Base-by-base conservation (phyloP, 371 early-diverging fungal genomes). In the Mucor lusitanicus region DNA sequence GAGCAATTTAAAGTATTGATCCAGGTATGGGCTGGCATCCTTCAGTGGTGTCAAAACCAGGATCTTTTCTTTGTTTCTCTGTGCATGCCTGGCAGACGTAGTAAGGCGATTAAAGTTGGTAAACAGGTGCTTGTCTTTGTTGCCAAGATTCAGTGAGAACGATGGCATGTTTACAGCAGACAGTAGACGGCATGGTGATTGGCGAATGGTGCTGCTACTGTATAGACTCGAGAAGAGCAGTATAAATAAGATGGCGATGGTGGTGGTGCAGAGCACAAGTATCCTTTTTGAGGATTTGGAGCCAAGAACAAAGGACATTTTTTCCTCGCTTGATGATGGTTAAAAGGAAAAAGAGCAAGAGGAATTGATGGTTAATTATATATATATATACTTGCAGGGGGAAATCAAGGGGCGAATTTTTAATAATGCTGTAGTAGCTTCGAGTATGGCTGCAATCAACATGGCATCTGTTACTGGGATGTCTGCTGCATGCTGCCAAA, bases 1-100 rank as follows among this genome's bases (percentile, higher is more conserved):
- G 13, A 87, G 42, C 30, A 86, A 71, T 11, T 85, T 84, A 79
- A 87, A 87, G 69, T 87, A 87, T 5, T 84, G 85, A 4, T 80
- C 82, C 32, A 87, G 67, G 28, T 87, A 85, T 27, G 75, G 70
- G 44, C 78, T 81, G 30, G 86, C 86, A 63, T 87, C 82, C 57
- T 87, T 87, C 6, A 87, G 46, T 27, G 88, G 88, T 21, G 88
- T 87, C 48, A 87, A 64, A 8, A 87, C 87, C 40, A 87, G 69
- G 6, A 83, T 74, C 40, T 78, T 78, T 39, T 77, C 80, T 33
- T 58, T 69, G 3, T 57, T 56, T 37, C 37, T 32, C 8, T 48
- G 46, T 12, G 69, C 59, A 2, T 59, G 48, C 9, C 8, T 25
- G n/a, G 61, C 30, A 33, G 67, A 67, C n/a, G 67, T 46, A 19